Conservation (phyloP, 1,139 yeast species). For the Hyphopichia pseudoburtonii region DNA sequence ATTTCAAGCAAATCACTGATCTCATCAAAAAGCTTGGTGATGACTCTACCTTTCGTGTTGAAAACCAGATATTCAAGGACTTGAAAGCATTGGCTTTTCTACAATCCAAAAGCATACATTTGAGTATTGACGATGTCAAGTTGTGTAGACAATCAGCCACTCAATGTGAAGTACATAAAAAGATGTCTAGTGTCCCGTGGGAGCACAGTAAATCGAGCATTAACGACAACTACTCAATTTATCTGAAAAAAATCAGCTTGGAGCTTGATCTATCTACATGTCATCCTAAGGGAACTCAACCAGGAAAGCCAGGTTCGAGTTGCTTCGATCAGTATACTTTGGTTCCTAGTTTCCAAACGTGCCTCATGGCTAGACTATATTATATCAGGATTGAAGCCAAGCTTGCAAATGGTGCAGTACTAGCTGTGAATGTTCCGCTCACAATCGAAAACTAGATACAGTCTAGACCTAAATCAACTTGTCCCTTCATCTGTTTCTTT, state of each 20-base stretch:
- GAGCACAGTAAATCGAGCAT: constrained; percentile 9
- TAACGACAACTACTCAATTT: constrained; percentile 17
- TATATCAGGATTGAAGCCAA: constrained; percentile 35
- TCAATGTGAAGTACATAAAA: constrained; percentile 20
- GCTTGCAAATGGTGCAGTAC: constrained; percentile 31
- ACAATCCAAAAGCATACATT: constrained; percentile 32
- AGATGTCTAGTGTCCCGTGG: constrained; percentile 29
- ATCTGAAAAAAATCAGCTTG: constrained; percentile 28
- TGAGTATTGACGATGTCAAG: constrained; percentile 18
- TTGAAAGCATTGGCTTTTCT: constrained; percentile 37
- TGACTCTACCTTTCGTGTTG: constrained; percentile 32
- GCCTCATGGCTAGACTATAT: constrained; percentile 53
- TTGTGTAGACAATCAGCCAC: constrained; percentile 13
- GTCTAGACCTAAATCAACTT: too few species aligned
- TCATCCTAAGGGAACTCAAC: constrained; percentile 24
- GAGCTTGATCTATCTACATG: constrained; percentile 26
- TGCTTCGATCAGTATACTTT: constrained; percentile 36
- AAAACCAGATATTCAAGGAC: constrained; percentile 36
- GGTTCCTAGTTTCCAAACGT: constrained; percentile 59
- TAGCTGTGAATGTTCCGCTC: constrained; percentile 39
- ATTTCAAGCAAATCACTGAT: constrained; percentile 26
- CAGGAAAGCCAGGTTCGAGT: constrained; percentile 16
- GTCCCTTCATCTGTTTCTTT: background rate
- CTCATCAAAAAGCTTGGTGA: constrained; percentile 36
- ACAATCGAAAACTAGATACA: constrained; percentile 24